Evolutionary conservation across 192 early-diverging fungal genomes (phyloP).

Genomic region (Haplosporangium gracile): DNA sequence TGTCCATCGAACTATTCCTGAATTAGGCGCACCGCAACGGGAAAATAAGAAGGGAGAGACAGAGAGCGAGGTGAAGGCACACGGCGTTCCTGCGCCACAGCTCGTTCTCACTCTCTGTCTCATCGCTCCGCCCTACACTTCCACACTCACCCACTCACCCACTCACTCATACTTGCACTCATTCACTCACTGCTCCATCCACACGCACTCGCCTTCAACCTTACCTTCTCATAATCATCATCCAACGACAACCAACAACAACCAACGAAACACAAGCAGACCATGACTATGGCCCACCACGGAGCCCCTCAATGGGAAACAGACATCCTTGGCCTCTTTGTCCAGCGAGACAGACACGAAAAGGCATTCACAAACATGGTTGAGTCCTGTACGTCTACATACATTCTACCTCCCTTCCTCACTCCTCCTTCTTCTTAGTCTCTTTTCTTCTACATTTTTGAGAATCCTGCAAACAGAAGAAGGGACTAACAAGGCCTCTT

Average conservation of each 20-base stretch:
- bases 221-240: neutral
- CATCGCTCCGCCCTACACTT: neutral
- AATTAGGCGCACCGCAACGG: no score
- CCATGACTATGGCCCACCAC: slow-evolving; percentile 36
- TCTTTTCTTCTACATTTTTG: neutral
- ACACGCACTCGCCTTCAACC: neutral
- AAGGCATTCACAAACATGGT: slow-evolving; percentile 63
- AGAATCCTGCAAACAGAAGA: neutral
- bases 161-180: neutral
- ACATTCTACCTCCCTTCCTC: neutral
- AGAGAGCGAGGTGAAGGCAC: neutral
- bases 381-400: slow-evolving; percentile 59
- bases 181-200: neutral
- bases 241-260: neutral
- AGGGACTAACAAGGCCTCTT: neutral
- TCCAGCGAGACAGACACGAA: slow-evolving; percentile 60
- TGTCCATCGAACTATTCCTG: no score
- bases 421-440: neutral
- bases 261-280: neutral
- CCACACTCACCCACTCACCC: neutral
- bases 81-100: no score
- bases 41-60: neutral
- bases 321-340: slow-evolving; percentile 57
- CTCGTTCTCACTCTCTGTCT: no score
- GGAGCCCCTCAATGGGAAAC: slow-evolving; percentile 52